A percentile compares a stretch with the other conserved stretches of the same genome.
Conservation (phyloP, 345 rosid genomes). For the Aquilaria sinensis region DNA sequence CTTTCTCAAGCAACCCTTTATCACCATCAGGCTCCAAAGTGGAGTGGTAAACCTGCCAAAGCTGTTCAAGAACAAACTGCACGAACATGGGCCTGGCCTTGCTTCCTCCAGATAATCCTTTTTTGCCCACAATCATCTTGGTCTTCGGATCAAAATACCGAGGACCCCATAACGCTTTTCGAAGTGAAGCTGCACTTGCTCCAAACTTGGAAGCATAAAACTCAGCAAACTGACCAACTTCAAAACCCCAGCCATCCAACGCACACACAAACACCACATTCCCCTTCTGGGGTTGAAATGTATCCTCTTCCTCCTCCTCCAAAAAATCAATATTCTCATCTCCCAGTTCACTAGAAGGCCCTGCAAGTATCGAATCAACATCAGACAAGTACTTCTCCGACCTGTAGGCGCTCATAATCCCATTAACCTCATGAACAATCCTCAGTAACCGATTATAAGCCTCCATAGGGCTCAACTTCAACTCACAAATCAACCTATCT, state of each 20-base stretch:
- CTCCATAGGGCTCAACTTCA: constrained; percentile 80
- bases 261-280: constrained; percentile 90
- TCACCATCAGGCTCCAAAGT: constrained; percentile 67
- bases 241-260: constrained; percentile 94
- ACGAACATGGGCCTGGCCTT: constrained; percentile 93
- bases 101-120: constrained; percentile 43
- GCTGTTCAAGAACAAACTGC: constrained; percentile 89
- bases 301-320: constrained; percentile 92
- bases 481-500: constrained; percentile 83
- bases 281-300: constrained; percentile 91
- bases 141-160: constrained; percentile 61
- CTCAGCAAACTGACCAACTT: constrained; percentile 64
- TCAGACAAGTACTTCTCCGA: constrained; percentile 90
- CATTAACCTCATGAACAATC: constrained; percentile 93
- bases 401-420: constrained; percentile 75
- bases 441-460: constrained; percentile 70
- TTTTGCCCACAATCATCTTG: constrained; percentile 88
- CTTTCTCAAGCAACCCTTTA: constrained; percentile 53
- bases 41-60: constrained; percentile 85
- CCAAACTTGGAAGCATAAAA: constrained; percentile 82
- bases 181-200: constrained; percentile 52
- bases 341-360: constrained; percentile 37
- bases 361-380: constrained; percentile 76
- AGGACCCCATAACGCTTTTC: constrained; percentile 90
- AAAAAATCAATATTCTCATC: constrained; percentile 58